phyloP scores from a whole-genome alignment of 495 filamentous ascomycete genomes.

The Lasiosphaeris hirsuta region DNA sequence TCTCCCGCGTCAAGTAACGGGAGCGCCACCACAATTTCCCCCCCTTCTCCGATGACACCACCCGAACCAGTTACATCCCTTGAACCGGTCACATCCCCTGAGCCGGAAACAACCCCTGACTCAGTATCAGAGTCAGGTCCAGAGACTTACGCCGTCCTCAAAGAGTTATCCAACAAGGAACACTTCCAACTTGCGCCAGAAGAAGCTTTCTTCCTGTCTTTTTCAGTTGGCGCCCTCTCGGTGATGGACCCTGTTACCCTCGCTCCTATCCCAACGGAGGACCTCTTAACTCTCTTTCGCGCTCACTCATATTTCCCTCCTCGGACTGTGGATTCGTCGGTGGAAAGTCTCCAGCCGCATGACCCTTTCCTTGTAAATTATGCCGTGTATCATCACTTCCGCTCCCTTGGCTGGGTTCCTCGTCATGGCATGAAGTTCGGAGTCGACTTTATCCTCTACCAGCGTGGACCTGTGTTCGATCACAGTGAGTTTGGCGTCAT shows the following conservation, averaged over 20 bases:
- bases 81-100: not conserved
- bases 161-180: constrained; percentile 68
- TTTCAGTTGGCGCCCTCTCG: constrained; percentile 71
- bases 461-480: constrained; percentile 88
- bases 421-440: constrained; percentile 92
- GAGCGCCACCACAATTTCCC: not conserved
- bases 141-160: not conserved
- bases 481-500: constrained; percentile 91
- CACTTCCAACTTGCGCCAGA: constrained; percentile 87
- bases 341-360: constrained; percentile 53
- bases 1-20: not conserved
- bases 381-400: constrained; percentile 91
- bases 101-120: not conserved
- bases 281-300: constrained; percentile 64
- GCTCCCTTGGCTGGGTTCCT: constrained; percentile 94
- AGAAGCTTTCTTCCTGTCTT: constrained; percentile 89
- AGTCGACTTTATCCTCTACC: constrained; percentile 89
- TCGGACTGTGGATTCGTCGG: constrained; percentile 21
- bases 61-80: not conserved
- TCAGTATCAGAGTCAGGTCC: not conserved
- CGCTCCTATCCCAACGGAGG: constrained; percentile 43
- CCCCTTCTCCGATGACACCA: not conserved
- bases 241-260: constrained; percentile 57
- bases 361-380: constrained; percentile 86
- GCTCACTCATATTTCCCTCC: constrained; percentile 68